These are phyloP conservation scores for Mimosa pudica DNA, from an alignment of 306 rosid genomes.

Conservation along the genomic window DNA sequence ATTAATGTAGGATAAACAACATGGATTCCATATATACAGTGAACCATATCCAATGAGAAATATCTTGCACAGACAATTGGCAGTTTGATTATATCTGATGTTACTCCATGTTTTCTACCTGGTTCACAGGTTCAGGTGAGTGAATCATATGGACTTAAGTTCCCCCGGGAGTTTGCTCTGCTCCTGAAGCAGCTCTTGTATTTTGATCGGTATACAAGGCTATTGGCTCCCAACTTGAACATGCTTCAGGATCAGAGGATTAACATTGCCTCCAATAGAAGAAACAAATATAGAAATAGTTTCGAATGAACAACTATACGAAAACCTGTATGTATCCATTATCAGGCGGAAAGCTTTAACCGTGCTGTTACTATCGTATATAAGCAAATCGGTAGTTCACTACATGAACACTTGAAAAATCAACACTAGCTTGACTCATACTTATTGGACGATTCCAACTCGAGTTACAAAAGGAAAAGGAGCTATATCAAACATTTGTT, in stretches of 20 bases:
- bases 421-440: not conserved
- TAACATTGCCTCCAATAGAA: slow-evolving; percentile 69
- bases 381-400: slow-evolving; percentile 21
- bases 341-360: slow-evolving; percentile 28
- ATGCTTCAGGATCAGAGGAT: slow-evolving; percentile 97
- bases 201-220: slow-evolving; percentile 88
- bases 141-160: slow-evolving; percentile 85
- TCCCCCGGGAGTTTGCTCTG: slow-evolving; percentile 93
- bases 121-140: slow-evolving; percentile 78
- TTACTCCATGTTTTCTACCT: slow-evolving; percentile 11
- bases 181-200: slow-evolving; percentile 95
- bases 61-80: not conserved
- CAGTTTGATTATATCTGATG: slow-evolving; percentile 18
- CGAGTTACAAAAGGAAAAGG: not conserved
- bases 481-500: not conserved
- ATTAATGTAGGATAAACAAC: slow-evolving; percentile 17
- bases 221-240: slow-evolving; percentile 88
- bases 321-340: slow-evolving; percentile 24
- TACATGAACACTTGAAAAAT: slow-evolving; percentile 8
- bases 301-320: slow-evolving; percentile 35
- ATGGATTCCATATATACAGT: slow-evolving; percentile 7
- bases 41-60: not conserved
- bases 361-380: slow-evolving; percentile 34
- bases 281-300: slow-evolving; percentile 53
- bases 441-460: not conserved